Evolutionary conservation across 176 grass and related monocot species (phyloP).

Genomic region (Bonia amplexicaulis): DNA sequence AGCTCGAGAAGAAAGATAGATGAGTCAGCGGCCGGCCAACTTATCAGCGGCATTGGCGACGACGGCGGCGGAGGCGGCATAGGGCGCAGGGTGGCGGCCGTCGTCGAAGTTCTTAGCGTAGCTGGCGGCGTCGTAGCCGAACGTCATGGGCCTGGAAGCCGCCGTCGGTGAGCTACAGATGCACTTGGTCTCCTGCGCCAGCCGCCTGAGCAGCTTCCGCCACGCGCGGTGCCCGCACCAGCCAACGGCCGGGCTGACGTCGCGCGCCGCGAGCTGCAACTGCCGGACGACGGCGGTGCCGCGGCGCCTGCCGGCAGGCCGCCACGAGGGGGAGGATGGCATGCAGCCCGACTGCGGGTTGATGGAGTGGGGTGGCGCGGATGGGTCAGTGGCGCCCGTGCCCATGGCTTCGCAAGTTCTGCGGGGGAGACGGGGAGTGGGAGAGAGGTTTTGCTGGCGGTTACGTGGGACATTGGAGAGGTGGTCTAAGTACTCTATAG

Average conservation of each 20-base stretch:
- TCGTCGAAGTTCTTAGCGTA: constrained; percentile 99
- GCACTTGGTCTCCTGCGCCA: constrained; percentile 71
- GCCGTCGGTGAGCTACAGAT: constrained; percentile 44
- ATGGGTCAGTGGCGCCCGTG: constrained; percentile 32
- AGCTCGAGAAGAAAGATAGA: neutral
- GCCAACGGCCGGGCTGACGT: constrained; percentile 16
- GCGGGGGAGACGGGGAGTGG: neutral
- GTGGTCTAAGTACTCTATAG: neutral
- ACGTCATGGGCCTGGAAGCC: constrained; percentile 45
- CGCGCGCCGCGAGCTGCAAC: constrained; percentile 56
- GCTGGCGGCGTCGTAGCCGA: constrained; percentile 80
- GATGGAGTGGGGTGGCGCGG: constrained; percentile 24
- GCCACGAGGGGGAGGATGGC: constrained; percentile 46
- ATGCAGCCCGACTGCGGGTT: constrained; percentile 32
- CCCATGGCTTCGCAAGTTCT: neutral
- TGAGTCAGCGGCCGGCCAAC: constrained; percentile 12
- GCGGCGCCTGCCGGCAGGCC: constrained; percentile 16
- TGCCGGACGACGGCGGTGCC: constrained; percentile 28
- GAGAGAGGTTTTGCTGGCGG: neutral
- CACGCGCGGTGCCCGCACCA: constrained; percentile 53
- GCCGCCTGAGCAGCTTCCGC: constrained; percentile 57
- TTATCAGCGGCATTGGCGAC: constrained; percentile 6
- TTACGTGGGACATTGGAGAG: neutral
- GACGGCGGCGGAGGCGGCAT: neutral
- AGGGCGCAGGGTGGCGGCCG: constrained; percentile 30